Conservation (phyloP, 2,329 filamentous ascomycete genomes). For the Hypoxylon sp. region DNA sequence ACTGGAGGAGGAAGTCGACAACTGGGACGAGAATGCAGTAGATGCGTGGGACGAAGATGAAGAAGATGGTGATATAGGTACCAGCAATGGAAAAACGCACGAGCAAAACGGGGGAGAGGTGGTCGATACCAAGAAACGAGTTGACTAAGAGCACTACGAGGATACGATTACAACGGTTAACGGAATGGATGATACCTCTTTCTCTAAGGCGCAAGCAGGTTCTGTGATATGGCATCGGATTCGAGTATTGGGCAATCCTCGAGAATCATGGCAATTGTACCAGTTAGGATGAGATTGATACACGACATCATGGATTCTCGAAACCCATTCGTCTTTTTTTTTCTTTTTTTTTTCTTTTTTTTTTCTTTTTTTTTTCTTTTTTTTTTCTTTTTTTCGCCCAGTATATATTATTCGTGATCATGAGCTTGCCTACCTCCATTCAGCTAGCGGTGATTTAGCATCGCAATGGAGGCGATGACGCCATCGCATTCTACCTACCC, state of each 20-base stretch:
- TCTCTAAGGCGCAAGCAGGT: constrained; percentile 38
- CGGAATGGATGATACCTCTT: constrained; percentile 41
- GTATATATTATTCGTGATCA: too few species aligned
- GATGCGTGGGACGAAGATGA: constrained; percentile 66
- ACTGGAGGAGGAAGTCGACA: constrained; percentile 85
- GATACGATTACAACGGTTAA: constrained; percentile 32
- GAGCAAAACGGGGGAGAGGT: constrained; percentile 43
- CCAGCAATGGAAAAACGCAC: constrained; percentile 38
- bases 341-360: constrained; percentile 1
- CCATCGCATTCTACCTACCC: not conserved
- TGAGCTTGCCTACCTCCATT: too few species aligned
- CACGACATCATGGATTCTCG: constrained; percentile 21
- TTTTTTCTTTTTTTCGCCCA: too few species aligned
- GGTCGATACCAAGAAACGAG: constrained; percentile 47
- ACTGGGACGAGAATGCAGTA: constrained; percentile 86
- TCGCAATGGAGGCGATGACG: not conserved
- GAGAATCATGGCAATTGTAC: constrained; percentile 33
- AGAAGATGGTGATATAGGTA: constrained; percentile 44
- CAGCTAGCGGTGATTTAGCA: too few species aligned
- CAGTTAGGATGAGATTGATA: constrained; percentile 32
- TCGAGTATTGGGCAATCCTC: constrained; percentile 10
- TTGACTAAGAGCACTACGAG: constrained; percentile 41
- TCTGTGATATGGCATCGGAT: constrained; percentile 28
- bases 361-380: too few species aligned
- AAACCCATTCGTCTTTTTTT: constrained; percentile 12